phyloP scores from a whole-genome alignment of 1,284 basidiomycete genomes.

The Ceratobasidium sp. region DNA sequence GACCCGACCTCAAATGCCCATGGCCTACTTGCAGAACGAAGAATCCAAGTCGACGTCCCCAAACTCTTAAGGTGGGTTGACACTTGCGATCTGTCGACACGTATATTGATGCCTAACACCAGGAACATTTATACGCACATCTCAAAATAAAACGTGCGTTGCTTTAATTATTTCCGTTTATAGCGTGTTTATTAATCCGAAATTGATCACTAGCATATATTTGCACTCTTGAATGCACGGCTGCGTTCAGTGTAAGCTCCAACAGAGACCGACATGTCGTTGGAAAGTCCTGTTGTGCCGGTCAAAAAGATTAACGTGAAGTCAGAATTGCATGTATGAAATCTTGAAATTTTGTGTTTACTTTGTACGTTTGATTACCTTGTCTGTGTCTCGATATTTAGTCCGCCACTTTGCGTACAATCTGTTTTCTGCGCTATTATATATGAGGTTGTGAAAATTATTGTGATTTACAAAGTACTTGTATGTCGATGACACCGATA shows the following conservation, averaged over 20 bases:
- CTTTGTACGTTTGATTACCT: background rate
- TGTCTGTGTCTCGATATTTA: background rate
- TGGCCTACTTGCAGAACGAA: background rate
- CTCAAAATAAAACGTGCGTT: background rate
- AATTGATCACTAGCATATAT: background rate
- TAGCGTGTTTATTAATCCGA: background rate
- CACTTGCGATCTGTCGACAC: background rate
- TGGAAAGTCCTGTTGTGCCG: background rate
- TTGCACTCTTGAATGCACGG: background rate
- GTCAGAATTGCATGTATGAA: background rate
- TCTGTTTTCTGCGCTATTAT: too few relatives aligned
- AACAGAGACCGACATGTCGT: background rate
- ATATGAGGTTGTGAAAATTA: too few relatives aligned
- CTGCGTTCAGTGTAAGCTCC: background rate
- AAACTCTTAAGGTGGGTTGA: background rate
- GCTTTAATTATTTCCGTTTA: background rate
- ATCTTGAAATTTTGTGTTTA: background rate
- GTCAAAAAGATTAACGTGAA: background rate
- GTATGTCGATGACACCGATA: too few relatives aligned
- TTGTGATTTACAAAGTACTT: too few relatives aligned
- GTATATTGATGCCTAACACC: too few relatives aligned
- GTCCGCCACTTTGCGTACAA: too few relatives aligned
- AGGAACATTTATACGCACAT: background rate
- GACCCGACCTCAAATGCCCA: constrained; percentile 1
- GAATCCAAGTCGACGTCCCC: background rate